Conservation (phyloP, 2,329 filamentous ascomycete species). For the Hymenoscyphus salicellus region DNA sequence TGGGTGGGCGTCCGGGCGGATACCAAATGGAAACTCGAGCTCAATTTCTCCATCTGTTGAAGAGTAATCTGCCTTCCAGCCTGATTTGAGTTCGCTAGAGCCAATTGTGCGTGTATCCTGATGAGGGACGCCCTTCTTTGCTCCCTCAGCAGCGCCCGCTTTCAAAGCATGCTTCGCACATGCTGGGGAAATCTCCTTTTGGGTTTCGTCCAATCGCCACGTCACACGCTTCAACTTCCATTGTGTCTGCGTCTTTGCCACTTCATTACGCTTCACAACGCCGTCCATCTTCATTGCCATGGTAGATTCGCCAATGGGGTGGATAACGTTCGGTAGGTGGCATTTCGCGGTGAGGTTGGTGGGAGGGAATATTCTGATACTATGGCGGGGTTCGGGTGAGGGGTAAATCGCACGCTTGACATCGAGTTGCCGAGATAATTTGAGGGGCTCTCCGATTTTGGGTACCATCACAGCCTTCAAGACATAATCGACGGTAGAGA, state of each 20-base stretch:
- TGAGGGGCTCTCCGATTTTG: slow-evolving; percentile 60
- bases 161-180: slow-evolving; percentile 70
- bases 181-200: slow-evolving; percentile 73
- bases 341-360: slow-evolving; percentile 89
- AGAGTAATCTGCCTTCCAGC: slow-evolving; percentile 78
- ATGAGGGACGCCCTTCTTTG: slow-evolving; percentile 67
- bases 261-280: slow-evolving; percentile 68
- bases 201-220: slow-evolving; percentile 88
- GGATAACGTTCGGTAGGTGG: slow-evolving; percentile 76
- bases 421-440: slow-evolving; percentile 64
- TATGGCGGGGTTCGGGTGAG: slow-evolving; percentile 78
- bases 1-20: slow-evolving; percentile 57
- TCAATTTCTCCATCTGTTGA: slow-evolving; percentile 71
- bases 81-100: slow-evolving; percentile 74
- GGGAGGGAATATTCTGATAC: slow-evolving; percentile 90
- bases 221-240: slow-evolving; percentile 90
- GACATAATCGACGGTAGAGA: slow-evolving; percentile 75
- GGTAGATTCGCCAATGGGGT: slow-evolving; percentile 79
- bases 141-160: slow-evolving; percentile 42
- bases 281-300: slow-evolving; percentile 80
- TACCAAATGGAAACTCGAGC: slow-evolving; percentile 69
- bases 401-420: slow-evolving; percentile 75
- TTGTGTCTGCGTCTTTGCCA: slow-evolving; percentile 67
- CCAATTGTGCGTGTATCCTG: slow-evolving; percentile 75
- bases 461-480: slow-evolving; percentile 66